Evolutionary conservation across 2,329 filamentous ascomycete species (phyloP), one percentile per base, ranked within the genome.

Genomic region (Monosporascus cannonballus): DNA sequence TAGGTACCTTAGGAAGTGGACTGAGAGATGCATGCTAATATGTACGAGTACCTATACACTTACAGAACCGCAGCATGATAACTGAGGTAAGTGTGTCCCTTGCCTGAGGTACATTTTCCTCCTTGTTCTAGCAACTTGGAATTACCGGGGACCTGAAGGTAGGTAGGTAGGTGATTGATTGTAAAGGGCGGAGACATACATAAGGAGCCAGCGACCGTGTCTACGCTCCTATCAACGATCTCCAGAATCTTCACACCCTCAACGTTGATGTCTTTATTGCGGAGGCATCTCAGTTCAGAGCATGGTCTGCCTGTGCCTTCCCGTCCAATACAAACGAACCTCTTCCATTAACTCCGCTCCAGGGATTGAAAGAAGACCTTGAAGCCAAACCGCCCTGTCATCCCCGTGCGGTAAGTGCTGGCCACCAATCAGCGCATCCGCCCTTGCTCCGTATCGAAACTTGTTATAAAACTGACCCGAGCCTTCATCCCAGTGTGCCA

Each of bases 301-400:
- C 42, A 64, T 64, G 62, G 62, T 62, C 39, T 37, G 61, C 56
- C 9, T 36, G 14, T 14, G 38, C 38, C 38, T 18, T 41, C 42
- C 20, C 25, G 42, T 17, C 25, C 25, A 30, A 42, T 14, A 17
- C 39, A 14, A 27, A 7, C 17, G 9, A 11, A 37, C 6, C 11
- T 17, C 9, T 20, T 20, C 6, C 36, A 49, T 36, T 60, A 50
- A 60, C 22, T 37, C 15, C 24, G n/a, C 4, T 39, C 15, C 50
- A 64, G 62, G 61, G 59, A 18, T 69, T 86, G 15, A 84, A 90
- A 62, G 79, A 88, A 64, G 89, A 92, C 68, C 70, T 95, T 37
- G 81, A 81, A 54, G 80, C 82, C 37, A 82, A 89, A 63, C 89
- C 90, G 56, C 87, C 92, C 24, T 96, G 92, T 66, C 91, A 96